Conservation (phyloP, 1,139 yeast species). For the Arxiozyma heterogenica region DNA sequence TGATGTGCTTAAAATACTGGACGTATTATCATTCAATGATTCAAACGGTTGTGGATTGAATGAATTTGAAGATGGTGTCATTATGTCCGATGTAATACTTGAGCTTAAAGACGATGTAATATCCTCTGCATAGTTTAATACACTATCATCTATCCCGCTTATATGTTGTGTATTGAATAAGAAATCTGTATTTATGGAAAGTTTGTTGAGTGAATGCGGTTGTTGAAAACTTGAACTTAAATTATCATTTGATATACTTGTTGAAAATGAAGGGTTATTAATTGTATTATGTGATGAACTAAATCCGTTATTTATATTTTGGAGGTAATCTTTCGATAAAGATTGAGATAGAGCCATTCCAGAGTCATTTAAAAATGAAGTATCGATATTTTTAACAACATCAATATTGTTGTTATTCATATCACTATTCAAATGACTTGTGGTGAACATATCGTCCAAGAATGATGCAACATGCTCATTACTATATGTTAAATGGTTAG, state of each 20-base stretch:
- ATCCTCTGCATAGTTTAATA: conserved; percentile 21
- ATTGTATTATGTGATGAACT: not conserved
- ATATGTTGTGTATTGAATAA: conserved; percentile 7
- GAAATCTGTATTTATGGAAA: conserved; percentile 7
- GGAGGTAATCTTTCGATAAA: not conserved
- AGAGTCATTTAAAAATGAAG: not conserved
- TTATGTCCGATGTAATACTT: conserved; percentile 19
- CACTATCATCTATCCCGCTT: conserved; percentile 13
- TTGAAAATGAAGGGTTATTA: conserved; percentile 2
- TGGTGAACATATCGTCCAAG: conserved; percentile 19
- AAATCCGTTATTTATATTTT: not conserved
- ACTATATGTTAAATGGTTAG: not conserved
- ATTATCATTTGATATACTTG: not conserved
- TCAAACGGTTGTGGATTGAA: conserved; percentile 20
- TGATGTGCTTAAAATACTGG: not conserved
- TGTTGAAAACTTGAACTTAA: not conserved
- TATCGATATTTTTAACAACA: not conserved
- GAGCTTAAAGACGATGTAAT: conserved; percentile 26
- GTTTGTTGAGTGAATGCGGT: conserved; percentile 2
- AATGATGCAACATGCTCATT: conserved; percentile 4
- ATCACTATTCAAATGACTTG: not conserved
- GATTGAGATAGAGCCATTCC: not conserved
- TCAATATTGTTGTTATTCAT: not conserved
- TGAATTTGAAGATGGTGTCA: conserved; percentile 20
- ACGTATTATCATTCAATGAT: not conserved